Evolutionary conservation across 768 basidiomycete genomes (phyloP), one percentile per base, ranked within the genome.

Genomic region (Podaxis sp.): DNA sequence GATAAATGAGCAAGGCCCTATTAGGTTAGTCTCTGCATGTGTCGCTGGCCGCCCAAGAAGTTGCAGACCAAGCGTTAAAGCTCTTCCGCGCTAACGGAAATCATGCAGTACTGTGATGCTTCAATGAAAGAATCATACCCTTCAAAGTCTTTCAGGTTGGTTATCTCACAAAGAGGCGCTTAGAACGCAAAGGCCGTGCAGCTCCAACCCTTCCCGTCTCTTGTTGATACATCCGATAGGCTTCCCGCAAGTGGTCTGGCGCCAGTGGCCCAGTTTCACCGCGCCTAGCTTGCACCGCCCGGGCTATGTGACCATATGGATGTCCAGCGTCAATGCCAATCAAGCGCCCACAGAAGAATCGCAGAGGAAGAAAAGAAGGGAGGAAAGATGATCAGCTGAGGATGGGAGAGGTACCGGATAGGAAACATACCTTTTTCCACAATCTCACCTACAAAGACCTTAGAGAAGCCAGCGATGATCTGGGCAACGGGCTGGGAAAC

Each of bases 381-480:
- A 26, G 24, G 26, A 52, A 12, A 8, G 15, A 33, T 17, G 28
- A 17, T 53, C 0, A 53, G 52, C 26, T 19, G 12, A 17, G 2
- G 52, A 28, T 2, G 11, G 9, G n/a, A 52, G 28, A 51, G 58
- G n/a, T 28, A 38, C 33, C 52, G 39, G 36, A 51, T 59, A 3
- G 52, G 19, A 15, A 48, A 69, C 79, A 60, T 54, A 92, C 93
- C 93, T 76, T 90, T 91, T 71, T 95, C 94, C 17, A 95, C 84
- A 4, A 96, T 91, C 73, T 96, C 94, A 2, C 95, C 95, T 2
- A 96, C 93, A 64, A 95, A 96, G 0, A 96, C 93, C 70, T 96
- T 96, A 13, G 85, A 83, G 62, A 96, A 90, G 64, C 95, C 95
- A 4, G 93, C 93, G 2, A 96, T 89, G 49, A 95, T 86, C 65